Conservation (phyloP, 2,329 filamentous ascomycete genomes). For the Alternaria conjuncta region DNA sequence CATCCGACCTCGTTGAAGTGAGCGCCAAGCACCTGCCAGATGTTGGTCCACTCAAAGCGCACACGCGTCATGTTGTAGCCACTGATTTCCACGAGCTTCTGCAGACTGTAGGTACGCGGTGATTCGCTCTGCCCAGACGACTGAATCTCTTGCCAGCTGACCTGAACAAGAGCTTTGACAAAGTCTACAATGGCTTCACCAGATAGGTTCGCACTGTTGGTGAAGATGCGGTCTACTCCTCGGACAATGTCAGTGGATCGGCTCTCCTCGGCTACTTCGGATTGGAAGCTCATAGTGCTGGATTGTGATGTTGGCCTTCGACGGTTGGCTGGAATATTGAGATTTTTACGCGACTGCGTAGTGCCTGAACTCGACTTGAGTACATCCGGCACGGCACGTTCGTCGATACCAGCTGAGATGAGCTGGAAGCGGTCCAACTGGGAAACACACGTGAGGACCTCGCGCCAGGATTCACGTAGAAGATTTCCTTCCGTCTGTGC, state of each 20-base stretch:
- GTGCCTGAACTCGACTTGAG: slow-evolving; percentile 72
- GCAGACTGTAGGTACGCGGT: slow-evolving; percentile 93
- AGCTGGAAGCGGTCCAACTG: slow-evolving; percentile 95
- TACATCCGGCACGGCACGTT: slow-evolving; percentile 89
- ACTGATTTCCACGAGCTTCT: slow-evolving; percentile 98
- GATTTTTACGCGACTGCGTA: slow-evolving; percentile 68
- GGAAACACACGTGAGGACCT: slow-evolving; percentile 92
- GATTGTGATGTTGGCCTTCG: slow-evolving; percentile 55
- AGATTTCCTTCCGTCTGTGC: slow-evolving; percentile 92
- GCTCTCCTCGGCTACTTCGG: slow-evolving; percentile 88
- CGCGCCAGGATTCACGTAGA: slow-evolving; percentile 90
- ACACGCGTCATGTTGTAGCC: slow-evolving; percentile 99
- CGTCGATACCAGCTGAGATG: slow-evolving; percentile 92
- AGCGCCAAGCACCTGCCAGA: slow-evolving; percentile 96
- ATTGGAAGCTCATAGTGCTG: slow-evolving; percentile 61
- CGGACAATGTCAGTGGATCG: slow-evolving; percentile 92
- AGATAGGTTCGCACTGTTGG: slow-evolving; percentile 90
- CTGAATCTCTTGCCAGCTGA: slow-evolving; percentile 99
- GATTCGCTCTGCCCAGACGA: slow-evolving; percentile 96
- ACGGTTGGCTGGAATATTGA: slow-evolving; percentile 64
- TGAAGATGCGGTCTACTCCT: slow-evolving; percentile 94
- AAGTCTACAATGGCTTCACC: slow-evolving; percentile 97
- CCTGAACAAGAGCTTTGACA: slow-evolving; percentile 87
- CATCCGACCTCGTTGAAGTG: slow-evolving; percentile 99
- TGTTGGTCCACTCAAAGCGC: slow-evolving; percentile 96